These are phyloP conservation scores for Diaporthe citrichinensis DNA, from an alignment of 2,329 filamentous ascomycete genomes.

Conservation along the genomic window DNA sequence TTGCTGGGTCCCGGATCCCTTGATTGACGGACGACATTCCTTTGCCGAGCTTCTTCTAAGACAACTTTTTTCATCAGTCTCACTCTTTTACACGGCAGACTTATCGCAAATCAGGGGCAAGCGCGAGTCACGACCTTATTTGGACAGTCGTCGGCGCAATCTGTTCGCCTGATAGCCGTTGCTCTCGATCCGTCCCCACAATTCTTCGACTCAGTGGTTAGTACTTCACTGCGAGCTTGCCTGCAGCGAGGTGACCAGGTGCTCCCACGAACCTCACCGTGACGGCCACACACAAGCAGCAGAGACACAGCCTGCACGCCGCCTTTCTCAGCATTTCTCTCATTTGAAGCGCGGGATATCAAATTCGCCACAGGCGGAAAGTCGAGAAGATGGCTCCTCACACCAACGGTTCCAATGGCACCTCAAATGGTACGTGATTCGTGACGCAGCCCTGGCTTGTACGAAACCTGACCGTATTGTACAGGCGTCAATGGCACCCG, in stretches of 20 bases:
- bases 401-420: constrained; percentile 21
- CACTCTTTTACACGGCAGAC: constrained; percentile 9
- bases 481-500: constrained; percentile 46
- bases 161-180: constrained; percentile 24
- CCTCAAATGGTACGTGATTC: constrained; percentile 33
- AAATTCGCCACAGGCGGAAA: background rate
- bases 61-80: constrained; percentile 19
- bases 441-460: background rate
- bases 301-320: background rate
- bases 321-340: background rate
- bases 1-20: constrained; percentile 26
- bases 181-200: constrained; percentile 21
- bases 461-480: constrained; percentile 16
- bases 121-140: constrained; percentile 35
- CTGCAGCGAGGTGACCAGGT: constrained; percentile 7
- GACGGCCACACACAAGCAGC: constrained; percentile 25
- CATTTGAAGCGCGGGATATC: too few species aligned
- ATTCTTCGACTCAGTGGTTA: constrained; percentile 31
- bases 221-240: constrained; percentile 37
- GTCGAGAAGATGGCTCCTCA: constrained; percentile 35
- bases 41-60: constrained; percentile 24
- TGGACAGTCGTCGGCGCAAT: constrained; percentile 18
- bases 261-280: background rate
- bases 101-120: constrained; percentile 27
- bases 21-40: constrained; percentile 32